Evolutionary conservation across 2,329 filamentous ascomycete genomes (phyloP).

Genomic region (Ascochyta clinopodiicola): DNA sequence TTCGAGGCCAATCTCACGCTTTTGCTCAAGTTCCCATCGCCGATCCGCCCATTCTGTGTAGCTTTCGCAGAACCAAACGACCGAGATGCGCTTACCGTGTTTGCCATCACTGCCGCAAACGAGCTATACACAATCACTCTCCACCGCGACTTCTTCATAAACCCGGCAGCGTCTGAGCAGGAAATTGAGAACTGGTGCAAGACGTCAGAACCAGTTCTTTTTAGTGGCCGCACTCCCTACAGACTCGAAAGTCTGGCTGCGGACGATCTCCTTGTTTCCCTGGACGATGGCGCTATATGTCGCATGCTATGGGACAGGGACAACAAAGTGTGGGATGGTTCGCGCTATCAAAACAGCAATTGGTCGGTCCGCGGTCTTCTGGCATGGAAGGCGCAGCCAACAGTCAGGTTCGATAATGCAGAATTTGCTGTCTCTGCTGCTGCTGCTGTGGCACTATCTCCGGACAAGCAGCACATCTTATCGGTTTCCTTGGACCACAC

Average conservation of each 20-base stretch:
- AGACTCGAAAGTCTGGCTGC: slow-evolving; percentile 77
- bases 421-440: slow-evolving; percentile 68
- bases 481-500: slow-evolving; percentile 89
- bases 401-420: slow-evolving; percentile 69
- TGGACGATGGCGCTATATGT: slow-evolving; percentile 79
- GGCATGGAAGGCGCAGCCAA: slow-evolving; percentile 69
- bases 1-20: slow-evolving; percentile 76
- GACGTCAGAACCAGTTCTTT: slow-evolving; percentile 72
- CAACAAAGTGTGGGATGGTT: slow-evolving; percentile 67
- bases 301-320: slow-evolving; percentile 57
- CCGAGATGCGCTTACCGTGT: slow-evolving; percentile 78
- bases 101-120: slow-evolving; percentile 78
- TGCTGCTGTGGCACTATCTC: slow-evolving; percentile 62
- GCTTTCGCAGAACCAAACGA: slow-evolving; percentile 81
- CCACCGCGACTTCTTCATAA: slow-evolving; percentile 80
- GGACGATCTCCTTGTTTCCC: slow-evolving; percentile 77
- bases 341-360: slow-evolving; percentile 74
- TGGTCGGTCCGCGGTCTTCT: slow-evolving; percentile 70
- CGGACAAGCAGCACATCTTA: slow-evolving; percentile 65
- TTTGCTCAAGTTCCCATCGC: slow-evolving; percentile 76
- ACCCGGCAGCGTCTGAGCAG: slow-evolving; percentile 71
- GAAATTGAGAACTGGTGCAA: slow-evolving; percentile 80
- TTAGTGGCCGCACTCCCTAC: slow-evolving; percentile 81
- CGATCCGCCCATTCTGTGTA: slow-evolving; percentile 78
- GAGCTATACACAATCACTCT: slow-evolving; percentile 85